A percentile compares a stretch with the other conserved stretches of the same genome.
phyloP scores from a whole-genome alignment of 441 rosid species.

The Pelargonium myrrhifolium region DNA sequence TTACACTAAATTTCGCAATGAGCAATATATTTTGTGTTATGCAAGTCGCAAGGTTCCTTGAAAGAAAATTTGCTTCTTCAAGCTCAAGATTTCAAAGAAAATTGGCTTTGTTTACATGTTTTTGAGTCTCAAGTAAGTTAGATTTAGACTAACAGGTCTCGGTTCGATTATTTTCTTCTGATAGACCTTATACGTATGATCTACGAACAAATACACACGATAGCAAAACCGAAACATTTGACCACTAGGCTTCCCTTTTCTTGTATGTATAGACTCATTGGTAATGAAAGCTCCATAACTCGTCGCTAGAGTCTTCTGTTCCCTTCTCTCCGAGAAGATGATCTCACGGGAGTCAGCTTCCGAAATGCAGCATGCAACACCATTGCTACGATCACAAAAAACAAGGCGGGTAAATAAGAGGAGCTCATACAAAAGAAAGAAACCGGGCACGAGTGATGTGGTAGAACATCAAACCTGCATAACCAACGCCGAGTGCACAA shows the following conservation, averaged over 20 bases:
- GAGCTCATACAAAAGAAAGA: slow-evolving; percentile 6
- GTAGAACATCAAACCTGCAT: slow-evolving; percentile 35
- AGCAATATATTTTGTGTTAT: no score
- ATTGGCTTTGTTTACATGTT: no score
- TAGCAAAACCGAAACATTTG: not conserved
- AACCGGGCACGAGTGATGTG: not conserved
- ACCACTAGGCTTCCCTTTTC: not conserved
- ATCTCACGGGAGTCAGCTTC: slow-evolving; percentile 58
- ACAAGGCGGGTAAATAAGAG: slow-evolving; percentile 1
- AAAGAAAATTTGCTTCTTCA: no score
- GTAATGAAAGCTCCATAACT: not conserved
- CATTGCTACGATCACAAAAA: slow-evolving; percentile 41
- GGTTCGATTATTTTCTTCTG: no score
- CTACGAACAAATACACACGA: not conserved
- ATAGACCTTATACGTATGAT: no score
- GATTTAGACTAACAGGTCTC: no score
- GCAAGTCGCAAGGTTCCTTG: no score
- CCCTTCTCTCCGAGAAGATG: slow-evolving; percentile 35
- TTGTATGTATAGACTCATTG: not conserved
- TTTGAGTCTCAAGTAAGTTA: no score
- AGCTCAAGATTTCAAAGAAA: no score
- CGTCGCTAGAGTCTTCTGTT: slow-evolving; percentile 12
- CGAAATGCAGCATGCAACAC: slow-evolving; percentile 75
- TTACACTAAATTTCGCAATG: no score
- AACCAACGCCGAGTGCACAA: slow-evolving; percentile 58